These are phyloP conservation scores for Pleurotus sapidus DNA, from an alignment of 768 basidiomycete species.

Conservation along the genomic window DNA sequence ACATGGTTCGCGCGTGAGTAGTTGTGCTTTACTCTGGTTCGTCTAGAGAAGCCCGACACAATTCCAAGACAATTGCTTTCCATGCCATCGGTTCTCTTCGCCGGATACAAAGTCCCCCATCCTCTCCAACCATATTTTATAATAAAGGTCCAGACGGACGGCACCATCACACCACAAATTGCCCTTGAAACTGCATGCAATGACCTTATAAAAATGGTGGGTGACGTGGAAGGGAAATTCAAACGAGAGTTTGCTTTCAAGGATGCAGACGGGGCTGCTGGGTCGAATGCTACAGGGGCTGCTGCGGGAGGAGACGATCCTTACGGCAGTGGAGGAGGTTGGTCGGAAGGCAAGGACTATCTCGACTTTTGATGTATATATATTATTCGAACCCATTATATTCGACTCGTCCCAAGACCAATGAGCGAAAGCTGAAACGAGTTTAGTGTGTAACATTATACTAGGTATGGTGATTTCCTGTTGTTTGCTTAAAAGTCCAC, in stretches of 20 bases:
- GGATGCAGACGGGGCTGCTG: constrained; percentile 50
- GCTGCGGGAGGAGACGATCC: constrained; percentile 38
- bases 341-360: constrained; percentile 51
- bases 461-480: too few relatives aligned
- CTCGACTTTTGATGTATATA: constrained; percentile 42
- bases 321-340: constrained; percentile 43
- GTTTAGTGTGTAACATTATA: too few relatives aligned
- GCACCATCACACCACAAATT: constrained; percentile 74
- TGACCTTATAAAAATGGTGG: constrained; percentile 71
- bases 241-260: constrained; percentile 81
- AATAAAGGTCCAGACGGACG: constrained; percentile 95
- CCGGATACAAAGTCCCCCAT: constrained; percentile 97
- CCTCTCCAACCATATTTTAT: constrained; percentile 93
- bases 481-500: too few relatives aligned
- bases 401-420: too few relatives aligned
- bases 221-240: constrained; percentile 71
- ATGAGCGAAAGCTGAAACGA: too few relatives aligned
- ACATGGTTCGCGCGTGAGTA: constrained; percentile 90
- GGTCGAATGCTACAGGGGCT: constrained; percentile 16
- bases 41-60: not conserved
- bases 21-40: constrained; percentile 16
- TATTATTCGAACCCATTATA: too few relatives aligned
- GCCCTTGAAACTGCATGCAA: constrained; percentile 83
- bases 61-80: constrained; percentile 77
- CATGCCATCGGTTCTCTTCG: constrained; percentile 88